Evolutionary conservation across 768 basidiomycete species (phyloP), one percentile per base, ranked within the genome.

Genomic region (Auriscalpium orientale): DNA sequence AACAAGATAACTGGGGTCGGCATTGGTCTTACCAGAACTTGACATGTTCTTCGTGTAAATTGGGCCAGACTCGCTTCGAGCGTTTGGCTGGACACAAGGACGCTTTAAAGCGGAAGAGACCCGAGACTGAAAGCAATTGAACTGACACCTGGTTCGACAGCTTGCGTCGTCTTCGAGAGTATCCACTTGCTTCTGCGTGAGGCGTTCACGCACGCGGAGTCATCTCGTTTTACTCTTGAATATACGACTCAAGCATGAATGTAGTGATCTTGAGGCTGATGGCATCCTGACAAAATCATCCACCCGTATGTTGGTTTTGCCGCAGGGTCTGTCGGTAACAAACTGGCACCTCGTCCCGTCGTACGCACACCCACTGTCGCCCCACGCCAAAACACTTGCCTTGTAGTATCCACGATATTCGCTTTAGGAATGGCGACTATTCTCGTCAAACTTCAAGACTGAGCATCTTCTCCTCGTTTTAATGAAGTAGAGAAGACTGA

Each of bases 161-260:
- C 53, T 75, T 71, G 16, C 92, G 79, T 98, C 46, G 79, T 83
- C 59, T 89, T 57, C 90, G 78, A 99, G 78, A 37, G 79, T 76
- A 62, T 97, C 95, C 67, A 98, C 78, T 70, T 95, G n/a, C 90
- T 21, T 79, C 71, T 0, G 87, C 84, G 71, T 95, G 92, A 56
- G n/a, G 89, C 88, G 57, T 94, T 94, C 91, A 37, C 83, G 84
- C 51, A 80, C 79, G 21, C 85, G 81, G 56, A 90, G n/a, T 72
- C 53, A 84, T 71, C 56, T 95, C 94, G 60, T 90, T 84, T 66
- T 93, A 95, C 72, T 97, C 94, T 53, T 84, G 88, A 35, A 85
- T 81, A 67, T 91, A 95, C 18, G 83, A 79, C 65, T 98, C 95
- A 43, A 98, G 76, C 91, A 95, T 93, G 72, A 98, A 95, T 0